phyloP scores from a whole-genome alignment of 352 stramenopile genomes.

The Phytophthora meadii region DNA sequence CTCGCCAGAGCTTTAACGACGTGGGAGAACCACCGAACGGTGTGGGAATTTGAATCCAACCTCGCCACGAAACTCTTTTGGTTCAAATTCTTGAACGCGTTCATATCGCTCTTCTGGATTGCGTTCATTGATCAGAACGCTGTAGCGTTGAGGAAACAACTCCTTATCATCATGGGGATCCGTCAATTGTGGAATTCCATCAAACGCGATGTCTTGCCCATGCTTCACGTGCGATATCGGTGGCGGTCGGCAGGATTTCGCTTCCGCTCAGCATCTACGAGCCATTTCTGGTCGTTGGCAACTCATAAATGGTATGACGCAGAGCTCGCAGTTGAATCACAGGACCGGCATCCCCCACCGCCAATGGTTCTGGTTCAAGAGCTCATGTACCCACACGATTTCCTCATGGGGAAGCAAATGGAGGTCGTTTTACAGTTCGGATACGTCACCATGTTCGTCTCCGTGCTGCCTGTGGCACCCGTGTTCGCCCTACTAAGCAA shows the following conservation, averaged over 20 bases:
- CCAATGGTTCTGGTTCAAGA: slow-evolving; percentile 68
- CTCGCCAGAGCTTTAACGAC: slow-evolving; percentile 61
- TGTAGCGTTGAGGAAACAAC: slow-evolving; percentile 59
- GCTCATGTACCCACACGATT: slow-evolving; percentile 73
- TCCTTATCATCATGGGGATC: slow-evolving; percentile 76
- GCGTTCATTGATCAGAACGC: slow-evolving; percentile 72
- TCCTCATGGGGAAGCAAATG: slow-evolving; percentile 83
- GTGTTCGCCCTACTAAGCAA: slow-evolving; percentile 90
- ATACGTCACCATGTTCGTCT: slow-evolving; percentile 96
- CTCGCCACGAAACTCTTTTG: slow-evolving; percentile 80
- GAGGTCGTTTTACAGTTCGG: slow-evolving; percentile 90
- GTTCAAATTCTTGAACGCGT: slow-evolving; percentile 88
- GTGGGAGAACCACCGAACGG: slow-evolving; percentile 85
- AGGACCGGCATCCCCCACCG: slow-evolving; percentile 33
- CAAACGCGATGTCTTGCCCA: slow-evolving; percentile 58
- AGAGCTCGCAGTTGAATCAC: slow-evolving; percentile 25
- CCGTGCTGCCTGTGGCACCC: slow-evolving; percentile 89
- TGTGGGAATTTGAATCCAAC: slow-evolving; percentile 83
- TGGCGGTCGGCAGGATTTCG: slow-evolving; percentile 57
- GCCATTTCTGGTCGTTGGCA: slow-evolving; percentile 25
- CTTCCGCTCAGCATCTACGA: slow-evolving; percentile 22
- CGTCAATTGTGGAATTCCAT: slow-evolving; percentile 75
- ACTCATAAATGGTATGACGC: slow-evolving; percentile 69
- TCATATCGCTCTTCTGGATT: slow-evolving; percentile 84
- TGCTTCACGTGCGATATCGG: slow-evolving; percentile 51